Evolutionary conservation across 306 rosid genomes (phyloP).

Genomic region (Senna siamea): DNA sequence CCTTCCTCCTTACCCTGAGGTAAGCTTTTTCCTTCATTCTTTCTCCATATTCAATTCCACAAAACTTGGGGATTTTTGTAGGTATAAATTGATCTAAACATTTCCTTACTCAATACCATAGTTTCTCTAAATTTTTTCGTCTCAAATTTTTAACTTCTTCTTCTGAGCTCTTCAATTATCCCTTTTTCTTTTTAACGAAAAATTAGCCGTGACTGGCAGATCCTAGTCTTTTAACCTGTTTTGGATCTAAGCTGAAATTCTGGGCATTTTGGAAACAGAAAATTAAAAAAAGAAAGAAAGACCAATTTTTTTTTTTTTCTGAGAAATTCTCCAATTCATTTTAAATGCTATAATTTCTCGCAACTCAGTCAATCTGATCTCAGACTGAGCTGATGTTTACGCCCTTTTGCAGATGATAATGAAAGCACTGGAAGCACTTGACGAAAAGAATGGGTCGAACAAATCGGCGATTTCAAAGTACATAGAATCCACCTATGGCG

Average conservation of each 20-base stretch:
- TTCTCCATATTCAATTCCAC: background rate
- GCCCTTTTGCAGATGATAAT: constrained; percentile 61
- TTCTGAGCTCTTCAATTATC: background rate
- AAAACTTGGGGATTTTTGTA: background rate
- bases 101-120: background rate
- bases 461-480: constrained; percentile 75
- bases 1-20: constrained; percentile 82
- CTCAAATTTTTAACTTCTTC: background rate
- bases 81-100: too few relatives aligned
- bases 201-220: background rate
- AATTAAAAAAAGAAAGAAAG: background rate
- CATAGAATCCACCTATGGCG: constrained; percentile 76
- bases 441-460: constrained; percentile 68
- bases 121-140: too few relatives aligned
- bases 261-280: background rate
- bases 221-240: background rate
- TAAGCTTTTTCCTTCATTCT: constrained; percentile 39
- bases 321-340: background rate
- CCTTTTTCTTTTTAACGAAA: background rate
- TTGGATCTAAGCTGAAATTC: background rate
- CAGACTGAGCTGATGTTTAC: background rate
- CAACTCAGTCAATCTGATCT: background rate
- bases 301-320: background rate
- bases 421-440: constrained; percentile 61
- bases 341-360: background rate